A percentile compares a stretch with the other conserved stretches of the same genome.
Conservation (phyloP, 225 moss, liverwort and hornwort genomes). For the Anthoceros angustus region DNA sequence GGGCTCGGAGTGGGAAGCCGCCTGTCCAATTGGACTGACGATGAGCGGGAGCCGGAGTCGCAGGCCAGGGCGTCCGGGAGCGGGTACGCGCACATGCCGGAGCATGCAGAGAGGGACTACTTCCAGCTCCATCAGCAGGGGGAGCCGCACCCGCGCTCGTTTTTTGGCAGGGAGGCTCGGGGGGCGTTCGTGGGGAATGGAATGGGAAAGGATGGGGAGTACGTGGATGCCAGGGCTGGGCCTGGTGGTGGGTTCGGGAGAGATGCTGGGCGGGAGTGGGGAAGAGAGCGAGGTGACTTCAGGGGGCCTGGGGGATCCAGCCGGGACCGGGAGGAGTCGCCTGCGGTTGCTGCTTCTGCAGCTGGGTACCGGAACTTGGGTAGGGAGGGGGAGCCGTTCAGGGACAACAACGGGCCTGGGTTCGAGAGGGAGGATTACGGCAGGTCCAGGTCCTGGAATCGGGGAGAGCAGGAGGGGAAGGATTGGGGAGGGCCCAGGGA, state of each 20-base stretch:
- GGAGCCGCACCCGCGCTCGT: constrained; percentile 14
- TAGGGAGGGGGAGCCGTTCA: constrained; percentile 39
- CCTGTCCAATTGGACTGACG: constrained; percentile 95
- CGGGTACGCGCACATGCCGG: constrained; percentile 46
- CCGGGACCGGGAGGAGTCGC: background rate
- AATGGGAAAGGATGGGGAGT: background rate
- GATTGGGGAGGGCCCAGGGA: constrained; percentile 44
- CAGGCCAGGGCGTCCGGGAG: constrained; percentile 55
- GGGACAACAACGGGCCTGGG: constrained; percentile 31
- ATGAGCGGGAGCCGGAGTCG: constrained; percentile 73
- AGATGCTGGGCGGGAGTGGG: constrained; percentile 28
- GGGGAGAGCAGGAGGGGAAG: constrained; percentile 46
- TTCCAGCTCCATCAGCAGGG: constrained; percentile 35
- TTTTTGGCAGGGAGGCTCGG: constrained; percentile 23
- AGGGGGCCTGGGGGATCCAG: background rate
- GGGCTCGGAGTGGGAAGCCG: constrained; percentile 18
- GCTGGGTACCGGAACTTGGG: constrained; percentile 35
- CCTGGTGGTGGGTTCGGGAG: constrained; percentile 25
- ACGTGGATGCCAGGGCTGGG: background rate
- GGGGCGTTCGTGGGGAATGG: background rate
- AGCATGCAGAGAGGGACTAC: constrained; percentile 45
- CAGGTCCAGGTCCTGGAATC: too few species aligned
- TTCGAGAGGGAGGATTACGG: constrained; percentile 22
- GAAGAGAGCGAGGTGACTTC: constrained; percentile 1
- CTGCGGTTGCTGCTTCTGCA: constrained; percentile 8